Evolutionary conservation across 2,329 filamentous ascomycete genomes (phyloP), one percentile per base, ranked within the genome.

Genomic region (Aspergillus spinulosporus): DNA sequence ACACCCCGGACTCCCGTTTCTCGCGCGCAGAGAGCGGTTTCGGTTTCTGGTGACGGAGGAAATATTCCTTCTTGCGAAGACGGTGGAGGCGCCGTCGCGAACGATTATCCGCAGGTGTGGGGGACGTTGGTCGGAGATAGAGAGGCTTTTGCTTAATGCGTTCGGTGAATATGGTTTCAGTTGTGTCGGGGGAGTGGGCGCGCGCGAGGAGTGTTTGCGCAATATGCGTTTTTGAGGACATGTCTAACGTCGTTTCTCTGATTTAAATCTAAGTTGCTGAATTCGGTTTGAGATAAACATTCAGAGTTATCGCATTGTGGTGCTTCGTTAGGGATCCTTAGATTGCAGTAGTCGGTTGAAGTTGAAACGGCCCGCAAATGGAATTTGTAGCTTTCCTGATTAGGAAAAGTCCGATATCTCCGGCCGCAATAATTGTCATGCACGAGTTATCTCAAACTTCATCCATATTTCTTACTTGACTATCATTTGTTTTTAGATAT

Each of bases 91-190:
- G 40, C 78, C 88, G 64, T 74, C 85, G 64, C 67, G 76, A 59
- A 71, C 78, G 61, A 74, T 80, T 67, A 77, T 84, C 74, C n/a
- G 73, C 75, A 31, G 68, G 81, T 63, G 66, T 84, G 72, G 90
- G 89, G 0, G 89, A 90, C 21, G 87, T 88, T 5, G 90, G 87
- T 42, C 88, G 86, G 3, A 97, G 84, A 66, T 88, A 85, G 55
- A 97, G 85, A 0, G 90, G 87, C 46, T 91, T 90, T 69, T 90
- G 87, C 66, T 90, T 85, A 71, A 96, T 85, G 74, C 92, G 92
- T 62, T 96, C 90, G 60, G 82, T 80, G 79, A 88, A 93, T 73
- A 96, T 89, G 52, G 85, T 82, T 34, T 79, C 77, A 53, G 87
- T 84, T 56, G 83, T 86, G 62, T 88, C 82, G 28, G 90, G 87